Conservation (phyloP, 2,329 filamentous ascomycete species). For the Penicillium occitanis region DNA sequence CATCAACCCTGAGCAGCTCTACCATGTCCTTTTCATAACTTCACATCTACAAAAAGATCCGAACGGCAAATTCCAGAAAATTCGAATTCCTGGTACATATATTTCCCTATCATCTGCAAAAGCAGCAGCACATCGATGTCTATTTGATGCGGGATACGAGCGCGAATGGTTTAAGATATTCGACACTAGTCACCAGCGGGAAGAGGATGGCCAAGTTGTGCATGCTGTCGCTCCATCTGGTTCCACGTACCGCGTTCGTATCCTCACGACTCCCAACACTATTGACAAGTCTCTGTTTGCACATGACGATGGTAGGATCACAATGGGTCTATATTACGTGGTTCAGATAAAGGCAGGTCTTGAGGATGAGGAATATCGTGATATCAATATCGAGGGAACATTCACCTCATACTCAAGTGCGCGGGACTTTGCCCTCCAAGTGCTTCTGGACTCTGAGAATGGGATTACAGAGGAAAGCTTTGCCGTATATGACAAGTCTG, state of each 20-base stretch:
- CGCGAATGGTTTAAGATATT: constrained; percentile 30
- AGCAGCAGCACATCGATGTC: constrained; percentile 28
- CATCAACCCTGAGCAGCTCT: constrained; percentile 24
- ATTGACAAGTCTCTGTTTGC: constrained; percentile 19
- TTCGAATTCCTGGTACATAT: constrained; percentile 31
- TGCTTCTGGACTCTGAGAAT: constrained; percentile 26
- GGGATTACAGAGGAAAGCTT: constrained; percentile 29
- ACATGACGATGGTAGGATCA: constrained; percentile 28
- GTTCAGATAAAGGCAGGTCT: constrained; percentile 29
- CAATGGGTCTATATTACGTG: constrained; percentile 30
- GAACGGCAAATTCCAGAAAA: constrained; percentile 28
- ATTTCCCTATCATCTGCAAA: constrained; percentile 28
- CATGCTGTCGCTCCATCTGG: constrained; percentile 28
- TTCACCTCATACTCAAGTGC: constrained; percentile 30
- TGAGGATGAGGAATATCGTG: constrained; percentile 25
- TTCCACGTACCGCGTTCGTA: constrained; percentile 29
- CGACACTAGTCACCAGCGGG: constrained; percentile 24
- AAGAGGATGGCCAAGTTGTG: constrained; percentile 28
- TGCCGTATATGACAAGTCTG: constrained; percentile 30
- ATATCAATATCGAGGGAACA: constrained; percentile 29
- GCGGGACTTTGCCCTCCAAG: constrained; percentile 26
- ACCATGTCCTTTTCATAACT: constrained; percentile 30
- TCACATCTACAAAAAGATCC: constrained; percentile 28
- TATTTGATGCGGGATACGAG: constrained; percentile 34
- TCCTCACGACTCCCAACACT: constrained; percentile 28